A percentile compares a stretch with the other conserved stretches of the same genome.
These are phyloP conservation scores for Scenedesmus sp. DNA, from an alignment of 163 green algal species.

Conservation along the genomic window DNA sequence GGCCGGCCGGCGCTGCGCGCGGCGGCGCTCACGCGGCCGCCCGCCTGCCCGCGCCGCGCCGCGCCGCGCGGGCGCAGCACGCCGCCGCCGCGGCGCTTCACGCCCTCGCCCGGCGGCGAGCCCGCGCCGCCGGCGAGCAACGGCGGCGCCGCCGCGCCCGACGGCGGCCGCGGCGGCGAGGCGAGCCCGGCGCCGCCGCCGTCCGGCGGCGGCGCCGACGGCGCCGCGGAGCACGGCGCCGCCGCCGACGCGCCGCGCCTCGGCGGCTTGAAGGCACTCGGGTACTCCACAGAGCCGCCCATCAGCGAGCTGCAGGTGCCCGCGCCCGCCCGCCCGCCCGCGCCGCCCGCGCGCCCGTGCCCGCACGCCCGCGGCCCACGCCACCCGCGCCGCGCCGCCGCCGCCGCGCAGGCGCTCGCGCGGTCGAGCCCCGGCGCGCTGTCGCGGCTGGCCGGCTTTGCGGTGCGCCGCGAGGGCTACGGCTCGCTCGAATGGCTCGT, in stretches of 20 bases:
- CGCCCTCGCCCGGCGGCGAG: too few relatives aligned
- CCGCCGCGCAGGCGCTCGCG: slow-evolving; percentile 17
- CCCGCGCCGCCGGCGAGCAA: slow-evolving; percentile 10
- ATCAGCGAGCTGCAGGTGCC: slow-evolving; percentile 63
- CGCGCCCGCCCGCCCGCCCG: too few relatives aligned
- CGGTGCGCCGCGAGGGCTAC: slow-evolving; percentile 65
- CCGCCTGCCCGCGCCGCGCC: slow-evolving; percentile 12
- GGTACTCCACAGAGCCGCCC: slow-evolving; percentile 68
- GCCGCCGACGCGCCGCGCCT: slow-evolving; percentile 46
- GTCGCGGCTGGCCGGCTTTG: slow-evolving; percentile 61
- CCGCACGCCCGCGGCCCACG: background rate
- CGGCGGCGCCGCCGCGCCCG: too few relatives aligned
- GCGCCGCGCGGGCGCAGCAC: too few relatives aligned
- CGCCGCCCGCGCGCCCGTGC: too few relatives aligned
- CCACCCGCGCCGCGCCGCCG: background rate
- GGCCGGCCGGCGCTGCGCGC: too few relatives aligned
- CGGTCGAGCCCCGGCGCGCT: slow-evolving; percentile 6
- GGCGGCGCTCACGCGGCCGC: background rate
- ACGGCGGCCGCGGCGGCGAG: slow-evolving; percentile 15
- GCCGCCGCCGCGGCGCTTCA: background rate
- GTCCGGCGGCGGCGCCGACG: too few relatives aligned
- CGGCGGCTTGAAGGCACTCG: slow-evolving; percentile 48
- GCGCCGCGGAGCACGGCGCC: too few relatives aligned
- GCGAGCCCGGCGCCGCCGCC: too few relatives aligned
- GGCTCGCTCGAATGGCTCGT: slow-evolving; percentile 83